Evolutionary conservation across 2,329 filamentous ascomycete species (phyloP), one percentile per base, ranked within the genome.

Genomic region (Aspergillus vadensis): DNA sequence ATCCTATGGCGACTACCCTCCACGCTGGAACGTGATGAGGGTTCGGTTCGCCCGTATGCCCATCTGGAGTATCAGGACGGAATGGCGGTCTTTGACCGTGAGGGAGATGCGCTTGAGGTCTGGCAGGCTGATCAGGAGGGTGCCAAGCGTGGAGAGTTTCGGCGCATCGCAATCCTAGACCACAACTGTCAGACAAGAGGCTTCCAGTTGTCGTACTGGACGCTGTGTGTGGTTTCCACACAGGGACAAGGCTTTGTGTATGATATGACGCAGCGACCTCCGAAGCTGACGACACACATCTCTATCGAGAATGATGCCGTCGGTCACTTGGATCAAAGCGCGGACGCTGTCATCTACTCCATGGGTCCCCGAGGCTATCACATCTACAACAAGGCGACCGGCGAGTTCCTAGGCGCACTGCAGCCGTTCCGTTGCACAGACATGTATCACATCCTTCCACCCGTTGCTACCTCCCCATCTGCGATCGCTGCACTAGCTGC

Each of bases 1-100:
- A 66, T 75, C 15, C 66, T 82, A 5, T 82, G 79, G 77, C 67
- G 64, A 25, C 70, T 74, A 2, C 72, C 72, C 23, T 70, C 72
- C 2, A 65, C 66, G 38, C 58, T 66, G 21, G 66, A 71, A 55
- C 63, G 44, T 19, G 67, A 70, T 10, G 58, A 64, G 21, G 61
- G 74, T 10, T 69, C 71, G 0, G 79, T 81, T 32, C 72, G 78
- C 12, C 73, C 76, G 4, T 80, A 77, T 58, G 80, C 80, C 1
- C 80, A 81, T 67, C 66, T 82, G 10, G 80, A 82, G 56, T 82
- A 82, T 57, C 73, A 81, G 58, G 75, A 80, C 66, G 80, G 79
- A 10, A 78, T 75, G 52, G 78, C 75, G 2, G 78, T 79, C 2
- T 82, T 77, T 67, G 80, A 82, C 64, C 71, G 78, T 0, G 74